Evolutionary conservation across 306 rosid genomes (phyloP), one percentile per base, ranked within the genome.

Genomic region (Cucumis cinereus): DNA sequence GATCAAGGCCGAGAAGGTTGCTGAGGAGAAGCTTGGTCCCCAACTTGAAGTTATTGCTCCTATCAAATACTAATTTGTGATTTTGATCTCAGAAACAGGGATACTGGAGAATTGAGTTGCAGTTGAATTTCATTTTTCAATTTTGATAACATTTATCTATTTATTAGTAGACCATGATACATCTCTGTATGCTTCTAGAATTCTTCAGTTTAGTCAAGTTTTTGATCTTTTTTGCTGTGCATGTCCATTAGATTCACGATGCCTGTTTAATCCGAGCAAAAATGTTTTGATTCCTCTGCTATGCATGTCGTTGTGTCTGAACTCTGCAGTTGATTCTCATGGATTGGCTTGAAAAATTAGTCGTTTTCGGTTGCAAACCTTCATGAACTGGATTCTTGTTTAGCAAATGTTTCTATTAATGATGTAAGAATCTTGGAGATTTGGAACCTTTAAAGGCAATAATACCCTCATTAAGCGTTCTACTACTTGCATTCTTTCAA

Each of bases 21-120:
- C 93, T 3, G 89, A 91, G 17, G 92, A 86, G 88, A 91, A 87
- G 81, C 89, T 89, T 5, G 97, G 92, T 38, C 33, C 94, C 3
- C 88, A 91, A 58, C 86, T 89, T 20, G 89, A 84, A 68, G 63
- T 89, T 28, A 87, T 91, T 82, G 84, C 90, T 13, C 89, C 89
- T 9, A 90, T 91, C 66, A 89, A 84, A 75, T 91, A 89, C 72
- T 89, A 83, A 86, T 54, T 38, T 40, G 54, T 63, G 15, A 23
- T 47, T 35, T 20, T 64, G 47, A 75, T 82, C 17, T 75, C 13
- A 43, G 40, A 47, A 15, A 14, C 17, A 14, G 36, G 30, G 30
- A 41, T 62, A 54, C 75, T 76, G 76, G 79, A 38, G 75, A 50
- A 63, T 36, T 55, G 77, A 67, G 76, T 77, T 79, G 49, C 53